phyloP scores from a whole-genome alignment of 139 green algal species.

The Haematococcus sp. region DNA sequence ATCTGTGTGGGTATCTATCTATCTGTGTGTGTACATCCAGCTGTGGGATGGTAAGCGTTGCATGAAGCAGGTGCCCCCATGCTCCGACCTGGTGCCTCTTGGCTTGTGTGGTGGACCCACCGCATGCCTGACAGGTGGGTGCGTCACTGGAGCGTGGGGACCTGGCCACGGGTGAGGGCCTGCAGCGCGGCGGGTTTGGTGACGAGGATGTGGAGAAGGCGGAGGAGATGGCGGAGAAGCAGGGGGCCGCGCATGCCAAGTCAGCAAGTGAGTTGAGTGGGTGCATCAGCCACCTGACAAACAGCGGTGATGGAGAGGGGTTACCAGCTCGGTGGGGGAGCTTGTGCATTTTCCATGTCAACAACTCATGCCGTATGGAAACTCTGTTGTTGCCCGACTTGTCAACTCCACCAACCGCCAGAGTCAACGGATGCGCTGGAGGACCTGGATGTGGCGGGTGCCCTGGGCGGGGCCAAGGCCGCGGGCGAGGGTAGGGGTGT shows the following conservation, averaged over 20 bases:
- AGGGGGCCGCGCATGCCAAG: slow-evolving; percentile 21
- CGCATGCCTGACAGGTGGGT: slow-evolving; percentile 5
- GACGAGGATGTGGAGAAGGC: neutral
- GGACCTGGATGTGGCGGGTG: slow-evolving; percentile 13
- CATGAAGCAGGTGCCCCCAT: too few relatives aligned
- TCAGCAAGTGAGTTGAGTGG: slow-evolving; percentile 25
- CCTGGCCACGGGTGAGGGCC: slow-evolving; percentile 28
- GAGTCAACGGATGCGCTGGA: slow-evolving; percentile 1
- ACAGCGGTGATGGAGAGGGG: too few relatives aligned
- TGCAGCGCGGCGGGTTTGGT: slow-evolving; percentile 7
- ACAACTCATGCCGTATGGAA: too few relatives aligned
- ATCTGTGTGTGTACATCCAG: too few relatives aligned
- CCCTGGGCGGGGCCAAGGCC: neutral
- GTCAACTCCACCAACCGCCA: neutral
- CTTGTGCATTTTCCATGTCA: too few relatives aligned
- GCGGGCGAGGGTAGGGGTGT: neutral
- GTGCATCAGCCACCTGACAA: too few relatives aligned
- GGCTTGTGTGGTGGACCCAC: too few relatives aligned
- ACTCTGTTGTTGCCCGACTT: too few relatives aligned
- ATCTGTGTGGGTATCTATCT: too few relatives aligned
- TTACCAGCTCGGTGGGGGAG: too few relatives aligned
- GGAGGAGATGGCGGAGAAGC: slow-evolving; percentile 10
- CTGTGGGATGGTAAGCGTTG: too few relatives aligned
- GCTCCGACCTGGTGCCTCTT: too few relatives aligned
- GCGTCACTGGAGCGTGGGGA: slow-evolving; percentile 33